phyloP scores from a whole-genome alignment of 306 rosid genomes.

The Elaeagnus macrophylla region DNA sequence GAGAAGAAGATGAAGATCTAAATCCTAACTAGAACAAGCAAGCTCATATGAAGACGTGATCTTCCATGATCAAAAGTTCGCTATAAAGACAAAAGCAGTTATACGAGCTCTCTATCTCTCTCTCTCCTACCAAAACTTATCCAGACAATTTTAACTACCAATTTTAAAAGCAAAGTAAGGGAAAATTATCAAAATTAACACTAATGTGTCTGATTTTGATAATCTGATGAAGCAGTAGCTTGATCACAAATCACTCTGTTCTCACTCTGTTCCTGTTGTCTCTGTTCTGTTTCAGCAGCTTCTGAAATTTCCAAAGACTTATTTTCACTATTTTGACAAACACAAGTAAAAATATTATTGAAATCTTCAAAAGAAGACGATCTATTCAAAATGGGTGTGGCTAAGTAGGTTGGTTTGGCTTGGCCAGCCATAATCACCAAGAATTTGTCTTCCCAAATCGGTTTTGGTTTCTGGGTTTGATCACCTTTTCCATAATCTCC shows the following conservation, averaged over 20 bases:
- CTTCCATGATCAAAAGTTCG: too few relatives aligned
- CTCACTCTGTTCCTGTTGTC: background rate
- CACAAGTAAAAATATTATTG: constrained; percentile 41
- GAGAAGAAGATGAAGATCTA: too few relatives aligned
- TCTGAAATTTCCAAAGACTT: constrained; percentile 18
- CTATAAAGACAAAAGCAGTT: too few relatives aligned
- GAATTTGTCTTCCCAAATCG: constrained; percentile 66
- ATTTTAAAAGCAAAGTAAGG: too few relatives aligned
- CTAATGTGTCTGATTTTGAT: constrained; percentile 8
- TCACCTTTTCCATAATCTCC: constrained; percentile 26
- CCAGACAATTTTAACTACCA: too few relatives aligned
- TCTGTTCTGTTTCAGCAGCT: constrained; percentile 9
- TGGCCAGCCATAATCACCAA: constrained; percentile 95
- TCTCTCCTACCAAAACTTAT: too few relatives aligned
- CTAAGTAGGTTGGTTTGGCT: constrained; percentile 74
- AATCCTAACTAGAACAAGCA: too few relatives aligned
- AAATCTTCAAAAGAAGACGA: constrained; percentile 26
- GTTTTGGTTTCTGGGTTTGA: constrained; percentile 33
- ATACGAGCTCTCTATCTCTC: too few relatives aligned
- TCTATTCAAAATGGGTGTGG: constrained; percentile 66
- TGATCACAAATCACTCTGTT: too few relatives aligned
- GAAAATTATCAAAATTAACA: background rate
- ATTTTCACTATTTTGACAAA: constrained; percentile 20
- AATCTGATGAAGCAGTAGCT: constrained; percentile 11
- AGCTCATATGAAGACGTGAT: too few relatives aligned